These are phyloP conservation scores for Cadophora gregata DNA, from an alignment of 2,329 filamentous ascomycete genomes.

Conservation along the genomic window DNA sequence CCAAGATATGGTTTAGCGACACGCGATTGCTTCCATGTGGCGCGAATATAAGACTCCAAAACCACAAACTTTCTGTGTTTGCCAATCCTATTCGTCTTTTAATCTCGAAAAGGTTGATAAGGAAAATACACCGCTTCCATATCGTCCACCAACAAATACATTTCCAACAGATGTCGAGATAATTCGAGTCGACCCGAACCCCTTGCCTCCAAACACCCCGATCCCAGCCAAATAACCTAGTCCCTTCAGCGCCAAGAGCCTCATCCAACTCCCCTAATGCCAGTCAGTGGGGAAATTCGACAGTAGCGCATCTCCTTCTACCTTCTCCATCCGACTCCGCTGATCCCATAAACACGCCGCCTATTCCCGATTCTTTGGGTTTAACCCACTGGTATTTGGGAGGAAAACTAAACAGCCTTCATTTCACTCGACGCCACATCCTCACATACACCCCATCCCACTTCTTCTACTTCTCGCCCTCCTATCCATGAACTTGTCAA, in stretches of 20 bases:
- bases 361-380: constrained; percentile 6
- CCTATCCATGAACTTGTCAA: background rate
- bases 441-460: background rate
- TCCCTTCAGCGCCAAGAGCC: background rate
- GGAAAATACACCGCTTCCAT: background rate
- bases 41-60: background rate
- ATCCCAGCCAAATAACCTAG: background rate
- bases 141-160: background rate
- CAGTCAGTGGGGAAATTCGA: background rate
- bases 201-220: background rate
- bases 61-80: background rate
- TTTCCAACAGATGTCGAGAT: background rate
- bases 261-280: constrained; percentile 5
- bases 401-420: background rate
- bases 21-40: background rate
- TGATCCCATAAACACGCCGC: constrained; percentile 3
- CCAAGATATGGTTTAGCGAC: background rate
- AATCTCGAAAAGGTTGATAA: background rate
- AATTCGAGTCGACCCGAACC: background rate
- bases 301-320: background rate
- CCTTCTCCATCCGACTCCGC: background rate
- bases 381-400: background rate
- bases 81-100: background rate
- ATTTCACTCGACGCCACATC: background rate
- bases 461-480: background rate